phyloP scores from a whole-genome alignment of 768 basidiomycete genomes.

The Pluteus cervinus region DNA sequence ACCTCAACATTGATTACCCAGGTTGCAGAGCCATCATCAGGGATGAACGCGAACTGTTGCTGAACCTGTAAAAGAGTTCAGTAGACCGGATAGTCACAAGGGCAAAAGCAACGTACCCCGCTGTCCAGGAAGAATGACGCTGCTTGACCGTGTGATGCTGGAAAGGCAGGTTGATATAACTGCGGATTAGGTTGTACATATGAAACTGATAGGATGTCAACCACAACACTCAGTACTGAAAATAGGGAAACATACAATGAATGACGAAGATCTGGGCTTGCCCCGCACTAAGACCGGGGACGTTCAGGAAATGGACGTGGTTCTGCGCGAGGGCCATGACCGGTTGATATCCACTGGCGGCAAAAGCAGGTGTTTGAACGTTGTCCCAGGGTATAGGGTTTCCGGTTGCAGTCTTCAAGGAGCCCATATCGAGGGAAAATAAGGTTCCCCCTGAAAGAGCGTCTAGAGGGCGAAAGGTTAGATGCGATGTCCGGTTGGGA shows the following conservation, averaged over 20 bases:
- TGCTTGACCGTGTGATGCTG: conserved; percentile 60
- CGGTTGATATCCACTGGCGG: conserved; percentile 42
- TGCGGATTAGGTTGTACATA: conserved; percentile 65
- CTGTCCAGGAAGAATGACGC: conserved; percentile 59
- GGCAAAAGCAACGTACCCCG: conserved; percentile 32
- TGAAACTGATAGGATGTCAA: conserved; percentile 35
- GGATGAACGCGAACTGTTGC: conserved; percentile 71
- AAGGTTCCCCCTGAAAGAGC: conserved; percentile 61
- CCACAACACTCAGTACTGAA: neutral
- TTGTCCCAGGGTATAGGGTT: conserved; percentile 59
- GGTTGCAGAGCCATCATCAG: conserved; percentile 62
- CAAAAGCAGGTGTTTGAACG: conserved; percentile 49
- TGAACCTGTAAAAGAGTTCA: conserved; percentile 41
- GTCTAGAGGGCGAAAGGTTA: conserved; percentile 33
- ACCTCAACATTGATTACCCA: conserved; percentile 71
- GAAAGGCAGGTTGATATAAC: conserved; percentile 61
- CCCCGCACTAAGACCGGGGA: conserved; percentile 51
- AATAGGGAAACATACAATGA: conserved; percentile 46
- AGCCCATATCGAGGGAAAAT: conserved; percentile 65
- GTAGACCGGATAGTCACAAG: neutral
- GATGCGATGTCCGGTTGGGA: conserved; percentile 2
- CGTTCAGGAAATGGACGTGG: conserved; percentile 66
- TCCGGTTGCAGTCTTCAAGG: conserved; percentile 54
- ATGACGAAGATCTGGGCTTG: conserved; percentile 67
- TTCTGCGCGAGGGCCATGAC: conserved; percentile 70